Base-by-base conservation (phyloP, 1,284 basidiomycete species). In the Trichosporon ovoides region DNA sequence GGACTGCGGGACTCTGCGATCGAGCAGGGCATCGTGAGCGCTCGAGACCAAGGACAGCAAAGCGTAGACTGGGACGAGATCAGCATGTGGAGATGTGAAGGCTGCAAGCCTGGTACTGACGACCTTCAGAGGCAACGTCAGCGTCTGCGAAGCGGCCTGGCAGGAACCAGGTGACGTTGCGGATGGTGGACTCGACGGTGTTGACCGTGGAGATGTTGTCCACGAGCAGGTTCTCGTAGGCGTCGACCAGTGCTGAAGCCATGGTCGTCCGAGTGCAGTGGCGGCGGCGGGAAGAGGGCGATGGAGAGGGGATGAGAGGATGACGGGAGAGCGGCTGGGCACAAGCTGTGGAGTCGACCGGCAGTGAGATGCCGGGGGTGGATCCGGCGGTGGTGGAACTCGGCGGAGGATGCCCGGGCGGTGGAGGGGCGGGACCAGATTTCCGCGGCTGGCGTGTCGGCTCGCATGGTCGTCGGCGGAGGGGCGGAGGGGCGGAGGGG, bases 111-210 rank as follows among this genome's bases (percentile, higher is more conserved):
- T 38, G 16, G 36, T 34, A 87, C 91, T 84, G 67, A 93, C 91
- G 80, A 71, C 88, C 85, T 83, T 94, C 92, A 36, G 89, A 91
- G 56, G 88, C 90, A 58, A 97, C 81, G 76, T 97, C 94, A 55
- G 93, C 91, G 82, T 97, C 94, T 75, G 92, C 91, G 83, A 97
- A 97, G 62, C 93, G 84, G 63, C 93, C 94, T 19, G 94, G 93
- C 22, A 97, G 81, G 67, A 97, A 87, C 89, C 92, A 97, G 37
- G 91, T 94, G 65, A 96, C 80, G 60, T 90, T 93, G 59, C 91
- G 83, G 63, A 97, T 79, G 12, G 88, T 86, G 35, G 88, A 91
- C 77, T 97, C 93, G 64, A 96, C 81, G 13, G 88, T 86, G 18
- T 87, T 87, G 59, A 97, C 89, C 14, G 89, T 86, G 10, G 86